Percentiles rank a stretch among this genome's conserved stretches.
phyloP scores from a whole-genome alignment of 2,329 filamentous ascomycete species.

The Westerdykella aurantiaca region DNA sequence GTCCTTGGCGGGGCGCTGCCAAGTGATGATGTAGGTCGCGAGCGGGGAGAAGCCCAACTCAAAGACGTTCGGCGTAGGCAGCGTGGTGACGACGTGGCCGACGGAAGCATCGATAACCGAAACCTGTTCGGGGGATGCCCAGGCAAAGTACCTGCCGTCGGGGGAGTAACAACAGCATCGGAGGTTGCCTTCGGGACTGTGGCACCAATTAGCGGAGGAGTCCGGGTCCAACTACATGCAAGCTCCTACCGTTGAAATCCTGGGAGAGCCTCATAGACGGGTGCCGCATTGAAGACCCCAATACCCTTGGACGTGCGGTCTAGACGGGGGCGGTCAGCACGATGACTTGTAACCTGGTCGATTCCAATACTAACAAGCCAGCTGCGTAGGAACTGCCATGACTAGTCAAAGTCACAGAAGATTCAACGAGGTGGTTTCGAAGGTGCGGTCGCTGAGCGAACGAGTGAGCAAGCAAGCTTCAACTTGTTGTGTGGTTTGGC shows the following conservation, averaged over 20 bases:
- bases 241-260: constrained; percentile 60
- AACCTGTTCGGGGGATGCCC: constrained; percentile 80
- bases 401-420: constrained; percentile 80
- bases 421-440: background rate
- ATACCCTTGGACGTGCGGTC: constrained; percentile 95
- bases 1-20: constrained; percentile 90
- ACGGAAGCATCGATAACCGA: constrained; percentile 74
- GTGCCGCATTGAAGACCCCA: constrained; percentile 85
- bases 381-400: constrained; percentile 90
- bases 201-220: constrained; percentile 8
- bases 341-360: background rate
- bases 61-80: constrained; percentile 79
- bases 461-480: too few species aligned
- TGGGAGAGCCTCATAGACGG: constrained; percentile 76
- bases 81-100: constrained; percentile 66
- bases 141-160: constrained; percentile 93
- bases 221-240: constrained; percentile 1
- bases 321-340: constrained; percentile 25
- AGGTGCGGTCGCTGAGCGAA: background rate
- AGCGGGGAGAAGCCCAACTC: constrained; percentile 91
- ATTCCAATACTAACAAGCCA: constrained; percentile 61
- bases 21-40: constrained; percentile 91
- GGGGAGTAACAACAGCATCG: constrained; percentile 94
- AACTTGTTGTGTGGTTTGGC: too few species aligned
- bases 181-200: constrained; percentile 83